phyloP scores from a whole-genome alignment of 305 asterid species.

The Salvia sclarea region DNA sequence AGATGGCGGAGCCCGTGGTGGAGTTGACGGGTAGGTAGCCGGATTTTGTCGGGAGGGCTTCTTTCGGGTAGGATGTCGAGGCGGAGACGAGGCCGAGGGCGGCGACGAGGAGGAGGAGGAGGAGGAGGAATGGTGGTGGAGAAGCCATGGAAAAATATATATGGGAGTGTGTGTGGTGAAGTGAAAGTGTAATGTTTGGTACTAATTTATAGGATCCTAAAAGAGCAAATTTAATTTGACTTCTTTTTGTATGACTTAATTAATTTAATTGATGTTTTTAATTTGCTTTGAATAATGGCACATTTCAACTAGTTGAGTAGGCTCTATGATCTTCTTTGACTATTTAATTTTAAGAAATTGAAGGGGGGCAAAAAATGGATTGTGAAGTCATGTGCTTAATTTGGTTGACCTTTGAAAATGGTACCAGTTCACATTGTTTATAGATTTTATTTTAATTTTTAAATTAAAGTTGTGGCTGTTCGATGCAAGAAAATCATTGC shows the following conservation, averaged over 20 bases:
- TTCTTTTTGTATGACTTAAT: conserved; percentile 22
- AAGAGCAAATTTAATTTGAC: conserved; percentile 31
- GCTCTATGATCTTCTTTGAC: conserved; percentile 29
- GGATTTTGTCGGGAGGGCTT: conserved; percentile 75
- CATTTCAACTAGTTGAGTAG: conserved; percentile 15
- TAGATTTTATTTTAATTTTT: background rate
- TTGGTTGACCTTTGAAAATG: conserved; percentile 39
- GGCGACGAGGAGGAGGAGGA: conserved; percentile 38
- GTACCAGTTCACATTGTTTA: conserved; percentile 16
- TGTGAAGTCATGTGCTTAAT: conserved; percentile 22
- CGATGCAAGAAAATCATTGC: conserved; percentile 14
- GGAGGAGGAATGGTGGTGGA: conserved; percentile 35
- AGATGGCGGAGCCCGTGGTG: conserved; percentile 69
- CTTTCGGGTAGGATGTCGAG: conserved; percentile 44
- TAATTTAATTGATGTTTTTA: background rate
- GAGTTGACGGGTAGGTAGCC: conserved; percentile 80
- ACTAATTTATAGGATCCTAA: conserved; percentile 30
- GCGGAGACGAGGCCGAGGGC: conserved; percentile 33
- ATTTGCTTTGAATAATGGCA: background rate
- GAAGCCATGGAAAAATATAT: conserved; percentile 36
- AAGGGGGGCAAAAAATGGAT: background rate
- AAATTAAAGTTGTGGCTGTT: background rate
- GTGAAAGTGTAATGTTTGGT: background rate
- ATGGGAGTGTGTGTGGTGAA: conserved; percentile 8
- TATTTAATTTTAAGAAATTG: background rate